phyloP scores from a whole-genome alignment of 768 basidiomycete species.

The Leccinum ochraceum region DNA sequence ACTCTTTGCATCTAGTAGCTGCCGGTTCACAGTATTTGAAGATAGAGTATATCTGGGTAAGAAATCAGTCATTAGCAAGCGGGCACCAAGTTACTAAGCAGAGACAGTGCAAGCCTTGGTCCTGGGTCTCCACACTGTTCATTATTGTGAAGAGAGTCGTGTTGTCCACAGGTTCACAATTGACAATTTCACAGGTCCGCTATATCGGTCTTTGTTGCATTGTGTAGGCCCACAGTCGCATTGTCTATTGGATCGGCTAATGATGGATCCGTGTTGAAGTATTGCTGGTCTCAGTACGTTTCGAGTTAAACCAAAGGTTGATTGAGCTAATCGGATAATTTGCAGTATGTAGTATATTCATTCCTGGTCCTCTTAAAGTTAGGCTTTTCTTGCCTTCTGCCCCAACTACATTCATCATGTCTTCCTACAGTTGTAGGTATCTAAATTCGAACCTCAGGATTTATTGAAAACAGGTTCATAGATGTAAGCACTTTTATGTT shows the following conservation, averaged over 20 bases:
- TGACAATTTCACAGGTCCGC: conserved; percentile 1
- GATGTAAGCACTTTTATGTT: conserved; percentile 9
- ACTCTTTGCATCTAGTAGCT: neutral
- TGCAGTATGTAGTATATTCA: conserved; percentile 1
- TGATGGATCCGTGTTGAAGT: neutral
- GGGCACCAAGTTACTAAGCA: neutral
- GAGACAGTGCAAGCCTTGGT: conserved; percentile 6
- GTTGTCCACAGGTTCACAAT: neutral
- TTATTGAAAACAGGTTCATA: neutral
- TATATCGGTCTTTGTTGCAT: neutral
- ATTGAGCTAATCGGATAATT: neutral
- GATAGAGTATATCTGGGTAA: conserved; percentile 22
- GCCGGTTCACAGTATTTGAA: neutral
- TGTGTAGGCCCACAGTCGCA: neutral
- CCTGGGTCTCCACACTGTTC: conserved; percentile 13
- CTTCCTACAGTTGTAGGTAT: neutral
- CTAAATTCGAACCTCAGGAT: neutral
- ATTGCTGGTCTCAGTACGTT: conserved; percentile 1
- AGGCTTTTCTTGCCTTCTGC: neutral
- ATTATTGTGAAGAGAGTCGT: conserved; percentile 1
- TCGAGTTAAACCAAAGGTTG: neutral
- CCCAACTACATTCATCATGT: neutral
- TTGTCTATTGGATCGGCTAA: neutral
- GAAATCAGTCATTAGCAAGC: neutral
- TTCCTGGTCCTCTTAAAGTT: conserved; percentile 4